phyloP scores from a whole-genome alignment of 2,329 filamentous ascomycete genomes.

The Teratosphaeria epicoccoides region DNA sequence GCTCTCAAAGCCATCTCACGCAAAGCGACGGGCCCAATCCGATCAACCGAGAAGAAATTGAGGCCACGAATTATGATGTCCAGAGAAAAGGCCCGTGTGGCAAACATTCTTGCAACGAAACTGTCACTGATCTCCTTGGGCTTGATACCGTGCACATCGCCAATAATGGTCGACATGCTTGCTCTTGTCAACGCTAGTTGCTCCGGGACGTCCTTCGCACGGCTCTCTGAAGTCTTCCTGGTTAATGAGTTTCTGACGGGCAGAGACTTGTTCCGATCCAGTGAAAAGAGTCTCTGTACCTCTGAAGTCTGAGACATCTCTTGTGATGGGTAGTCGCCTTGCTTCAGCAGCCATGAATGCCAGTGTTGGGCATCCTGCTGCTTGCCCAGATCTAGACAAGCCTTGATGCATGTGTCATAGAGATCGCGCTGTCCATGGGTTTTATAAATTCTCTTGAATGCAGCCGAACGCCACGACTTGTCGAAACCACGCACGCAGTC shows the following conservation, averaged over 20 bases:
- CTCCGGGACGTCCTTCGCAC: no score
- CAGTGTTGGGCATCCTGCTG: conserved; percentile 14
- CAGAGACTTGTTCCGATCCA: conserved; percentile 12
- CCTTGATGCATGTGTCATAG: conserved; percentile 33
- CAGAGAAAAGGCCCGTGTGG: conserved; percentile 61
- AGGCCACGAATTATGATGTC: conserved; percentile 62
- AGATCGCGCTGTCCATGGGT: conserved; percentile 27
- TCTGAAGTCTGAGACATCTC: conserved; percentile 20
- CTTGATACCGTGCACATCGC: conserved; percentile 33
- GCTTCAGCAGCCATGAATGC: conserved; percentile 30
- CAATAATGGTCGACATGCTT: conserved; percentile 22
- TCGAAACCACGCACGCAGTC: conserved; percentile 11
- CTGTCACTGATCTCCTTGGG: conserved; percentile 49
- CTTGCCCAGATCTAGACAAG: conserved; percentile 20
- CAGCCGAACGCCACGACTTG: conserved; percentile 5
- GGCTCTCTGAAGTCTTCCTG: not conserved
- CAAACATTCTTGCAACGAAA: conserved; percentile 72
- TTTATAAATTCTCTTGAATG: conserved; percentile 29
- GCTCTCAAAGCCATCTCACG: conserved; percentile 66
- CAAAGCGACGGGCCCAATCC: conserved; percentile 64
- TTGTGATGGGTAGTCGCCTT: conserved; percentile 29
- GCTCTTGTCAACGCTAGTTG: conserved; percentile 11
- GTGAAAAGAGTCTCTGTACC: conserved; percentile 20
- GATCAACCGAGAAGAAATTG: conserved; percentile 57
- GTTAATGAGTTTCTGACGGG: conserved; percentile 10